phyloP scores from a whole-genome alignment of 768 basidiomycete genomes.

The Pleurotus giganteus region DNA sequence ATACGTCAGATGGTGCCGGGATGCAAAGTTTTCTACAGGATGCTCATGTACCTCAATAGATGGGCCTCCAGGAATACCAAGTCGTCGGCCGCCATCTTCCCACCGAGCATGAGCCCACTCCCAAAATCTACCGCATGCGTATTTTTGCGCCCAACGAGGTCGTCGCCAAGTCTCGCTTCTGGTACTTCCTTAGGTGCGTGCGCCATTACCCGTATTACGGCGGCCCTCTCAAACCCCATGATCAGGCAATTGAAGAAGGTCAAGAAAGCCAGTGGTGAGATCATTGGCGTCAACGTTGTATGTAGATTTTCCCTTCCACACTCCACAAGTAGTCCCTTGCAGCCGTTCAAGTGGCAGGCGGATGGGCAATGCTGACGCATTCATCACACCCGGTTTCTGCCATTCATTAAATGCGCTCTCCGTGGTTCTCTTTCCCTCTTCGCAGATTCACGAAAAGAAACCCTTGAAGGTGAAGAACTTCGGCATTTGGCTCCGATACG shows the following conservation, averaged over 20 bases:
- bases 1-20: not conserved
- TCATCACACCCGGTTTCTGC: constrained; percentile 17
- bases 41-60: constrained; percentile 31
- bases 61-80: constrained; percentile 90
- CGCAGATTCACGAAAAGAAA: constrained; percentile 95
- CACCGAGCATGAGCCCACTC: constrained; percentile 87
- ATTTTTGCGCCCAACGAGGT: constrained; percentile 99
- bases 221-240: not conserved
- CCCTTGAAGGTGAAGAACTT: constrained; percentile 99
- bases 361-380: constrained; percentile 60
- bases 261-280: constrained; percentile 99
- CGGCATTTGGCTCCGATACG: constrained; percentile 99
- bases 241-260: constrained; percentile 94
- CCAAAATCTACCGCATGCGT: constrained; percentile 99
- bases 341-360: constrained; percentile 85
- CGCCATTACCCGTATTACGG: not conserved
- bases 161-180: constrained; percentile 98
- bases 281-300: constrained; percentile 97
- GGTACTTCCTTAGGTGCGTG: constrained; percentile 93
- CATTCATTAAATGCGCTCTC: constrained; percentile 25
- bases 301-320: constrained; percentile 49
- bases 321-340: constrained; percentile 55
- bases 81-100: constrained; percentile 97
- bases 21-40: not conserved
- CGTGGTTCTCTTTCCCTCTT: constrained; percentile 22